Evolutionary conservation across 768 basidiomycete species (phyloP), one percentile per base, ranked within the genome.

Genomic region (Boletus reticulatus): DNA sequence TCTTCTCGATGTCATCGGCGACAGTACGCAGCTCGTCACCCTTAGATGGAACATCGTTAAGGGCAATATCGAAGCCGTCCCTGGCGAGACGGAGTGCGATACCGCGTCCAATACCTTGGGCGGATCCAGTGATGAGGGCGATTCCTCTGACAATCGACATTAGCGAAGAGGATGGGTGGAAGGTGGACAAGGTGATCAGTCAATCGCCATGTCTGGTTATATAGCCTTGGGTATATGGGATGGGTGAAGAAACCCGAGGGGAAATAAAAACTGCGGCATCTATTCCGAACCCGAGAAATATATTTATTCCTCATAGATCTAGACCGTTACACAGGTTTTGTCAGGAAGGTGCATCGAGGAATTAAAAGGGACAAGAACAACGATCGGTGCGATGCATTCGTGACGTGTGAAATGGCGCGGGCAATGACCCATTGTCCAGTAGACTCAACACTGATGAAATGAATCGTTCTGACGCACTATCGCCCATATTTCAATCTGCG

Each of bases 101-200:
- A 17, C 59, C 48, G 16, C 69, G 67, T 16, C 67, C 68, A n/a
- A 64, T 52, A 16, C 62, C 66, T 24, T 62, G 69, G 12, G 64
- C 75, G 5, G 70, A 69, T 19, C 72, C 73, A 2, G 75, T 75
- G 39, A 75, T 44, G n/a, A 75, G 64, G 1, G 71, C 75, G 22
- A 72, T 48, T n/a, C 71, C 65, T 59, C 65, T 67, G 37, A 29
- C 17, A 27, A 64, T 20, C 39, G 62, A 66, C 66, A 70, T 68
- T 51, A 13, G 17, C 1, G 6, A 10, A 36, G 29, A 22, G 13
- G 19, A 50, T 32, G 10, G 32, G n/a, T 22, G 38, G 12, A 44
- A 37, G 32, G 24, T 13, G 24, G 22, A 14, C 2, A 16, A 17
- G 17, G 36, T 9, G 29, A 7, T 36, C 34, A 31, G 10, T 27